Conservation (phyloP, 768 basidiomycete genomes). For the Gautieria morchelliformis region DNA sequence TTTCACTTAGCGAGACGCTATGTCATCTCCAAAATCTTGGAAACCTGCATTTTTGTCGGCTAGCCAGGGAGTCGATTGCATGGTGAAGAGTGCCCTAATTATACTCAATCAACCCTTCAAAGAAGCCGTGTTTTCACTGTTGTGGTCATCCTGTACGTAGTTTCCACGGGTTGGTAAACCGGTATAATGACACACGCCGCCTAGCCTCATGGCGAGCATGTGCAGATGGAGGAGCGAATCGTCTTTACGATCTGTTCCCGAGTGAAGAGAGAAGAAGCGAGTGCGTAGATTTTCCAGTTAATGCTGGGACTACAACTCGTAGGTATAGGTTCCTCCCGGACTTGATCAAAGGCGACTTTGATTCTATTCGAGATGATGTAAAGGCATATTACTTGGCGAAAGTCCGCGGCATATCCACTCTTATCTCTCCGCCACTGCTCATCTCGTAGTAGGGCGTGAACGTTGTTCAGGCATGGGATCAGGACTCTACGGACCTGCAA, state of each 20-base stretch:
- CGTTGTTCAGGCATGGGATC: constrained; percentile 57
- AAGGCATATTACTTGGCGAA: constrained; percentile 50
- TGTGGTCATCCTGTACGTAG: constrained; percentile 36
- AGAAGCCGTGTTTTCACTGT: constrained; percentile 41
- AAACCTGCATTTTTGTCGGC: neutral
- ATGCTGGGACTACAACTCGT: neutral
- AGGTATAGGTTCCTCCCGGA: constrained; percentile 61
- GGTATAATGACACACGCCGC: constrained; percentile 29
- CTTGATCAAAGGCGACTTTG: constrained; percentile 89
- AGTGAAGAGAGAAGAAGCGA: constrained; percentile 14
- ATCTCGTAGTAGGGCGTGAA: constrained; percentile 47
- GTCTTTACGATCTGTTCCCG: constrained; percentile 51
- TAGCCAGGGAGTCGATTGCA: neutral
- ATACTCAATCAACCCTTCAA: constrained; percentile 89
- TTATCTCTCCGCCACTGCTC: neutral
- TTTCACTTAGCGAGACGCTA: neutral
- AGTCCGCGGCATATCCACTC: constrained; percentile 29
- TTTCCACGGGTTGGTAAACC: constrained; percentile 4
- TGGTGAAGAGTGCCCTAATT: constrained; percentile 43
- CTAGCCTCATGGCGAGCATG: constrained; percentile 44
- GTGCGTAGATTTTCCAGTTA: neutral
- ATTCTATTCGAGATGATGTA: constrained; percentile 76
- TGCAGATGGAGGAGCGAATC: constrained; percentile 86
- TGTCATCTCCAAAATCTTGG: neutral
- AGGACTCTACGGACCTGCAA: constrained; percentile 91